A percentile compares a stretch with the other conserved stretches of the same genome.
phyloP scores from a whole-genome alignment of 495 filamentous ascomycete species.

The Xylaria grammica region DNA sequence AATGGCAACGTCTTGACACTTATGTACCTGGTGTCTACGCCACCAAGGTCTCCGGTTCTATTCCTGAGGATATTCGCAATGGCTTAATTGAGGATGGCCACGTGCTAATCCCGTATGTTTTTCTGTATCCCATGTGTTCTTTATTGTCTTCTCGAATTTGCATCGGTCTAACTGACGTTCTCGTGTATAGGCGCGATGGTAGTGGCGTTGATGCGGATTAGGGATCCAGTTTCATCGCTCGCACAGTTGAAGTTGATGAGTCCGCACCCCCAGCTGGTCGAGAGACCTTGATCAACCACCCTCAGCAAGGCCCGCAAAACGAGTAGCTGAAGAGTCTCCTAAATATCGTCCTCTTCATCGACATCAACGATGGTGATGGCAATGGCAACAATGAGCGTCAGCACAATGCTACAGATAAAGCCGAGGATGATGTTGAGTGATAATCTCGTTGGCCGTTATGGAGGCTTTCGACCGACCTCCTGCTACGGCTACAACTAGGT shows the following conservation, averaged over 20 bases:
- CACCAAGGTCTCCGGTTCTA: slow-evolving; percentile 80
- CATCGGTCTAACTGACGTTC: slow-evolving; percentile 8
- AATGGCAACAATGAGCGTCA: not conserved
- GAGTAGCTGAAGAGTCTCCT: not conserved
- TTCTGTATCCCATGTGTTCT: not conserved
- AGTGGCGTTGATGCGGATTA: slow-evolving; percentile 56
- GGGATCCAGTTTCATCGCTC: not conserved
- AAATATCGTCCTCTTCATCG: not conserved
- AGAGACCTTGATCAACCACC: slow-evolving; percentile 20
- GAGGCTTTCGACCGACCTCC: not conserved
- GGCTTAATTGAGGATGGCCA: slow-evolving; percentile 70
- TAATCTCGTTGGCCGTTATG: not conserved
- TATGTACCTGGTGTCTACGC: slow-evolving; percentile 91
- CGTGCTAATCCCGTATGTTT: slow-evolving; percentile 67
- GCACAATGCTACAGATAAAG: not conserved
- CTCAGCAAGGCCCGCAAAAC: not conserved
- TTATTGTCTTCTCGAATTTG: not conserved
- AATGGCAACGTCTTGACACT: slow-evolving; percentile 88
- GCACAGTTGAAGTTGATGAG: not conserved
- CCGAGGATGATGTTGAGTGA: not conserved
- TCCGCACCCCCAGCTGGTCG: not conserved
- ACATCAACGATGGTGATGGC: not conserved
- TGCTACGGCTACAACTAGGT: not conserved
- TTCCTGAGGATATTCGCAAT: slow-evolving; percentile 67
- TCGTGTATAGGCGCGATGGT: slow-evolving; percentile 54